Evolutionary conservation across 768 basidiomycete species (phyloP).

Genomic region (Pilatotrama ljubarskyi): DNA sequence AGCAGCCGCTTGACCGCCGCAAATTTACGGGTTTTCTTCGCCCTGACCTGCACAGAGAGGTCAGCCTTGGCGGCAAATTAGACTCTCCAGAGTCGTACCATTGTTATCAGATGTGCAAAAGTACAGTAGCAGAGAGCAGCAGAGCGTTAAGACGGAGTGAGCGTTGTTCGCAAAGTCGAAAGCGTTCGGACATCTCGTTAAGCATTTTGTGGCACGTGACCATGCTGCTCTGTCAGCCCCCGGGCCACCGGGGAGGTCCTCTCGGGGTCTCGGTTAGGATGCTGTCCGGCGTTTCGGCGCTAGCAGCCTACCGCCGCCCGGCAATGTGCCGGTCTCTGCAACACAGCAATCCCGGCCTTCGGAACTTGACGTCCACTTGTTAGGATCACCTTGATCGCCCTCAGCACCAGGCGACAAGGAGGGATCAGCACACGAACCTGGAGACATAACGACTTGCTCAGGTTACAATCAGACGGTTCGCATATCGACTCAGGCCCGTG

Average conservation of each 20-base stretch:
- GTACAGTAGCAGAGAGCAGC: not conserved
- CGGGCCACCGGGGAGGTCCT: not conserved
- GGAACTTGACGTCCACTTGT: not conserved
- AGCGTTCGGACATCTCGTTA: not conserved
- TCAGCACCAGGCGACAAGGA: not conserved
- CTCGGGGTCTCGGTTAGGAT: no score
- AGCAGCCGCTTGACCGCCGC: constrained; percentile 91
- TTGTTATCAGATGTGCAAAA: not conserved
- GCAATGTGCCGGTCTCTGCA: not conserved
- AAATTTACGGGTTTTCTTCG: constrained; percentile 94
- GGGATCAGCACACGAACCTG: not conserved
- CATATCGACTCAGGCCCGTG: not conserved
- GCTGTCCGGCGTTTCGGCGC: not conserved
- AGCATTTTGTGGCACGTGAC: constrained; percentile 10
- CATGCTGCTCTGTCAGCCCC: not conserved
- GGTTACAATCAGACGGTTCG: not conserved
- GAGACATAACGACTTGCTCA: not conserved
- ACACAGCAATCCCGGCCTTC: not conserved
- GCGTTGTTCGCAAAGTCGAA: not conserved
- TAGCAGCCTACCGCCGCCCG: not conserved
- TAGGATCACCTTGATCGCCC: not conserved
- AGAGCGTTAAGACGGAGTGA: not conserved
- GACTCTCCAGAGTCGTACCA: not conserved
- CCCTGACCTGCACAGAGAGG: constrained; percentile 63
- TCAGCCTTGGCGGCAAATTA: not conserved